A percentile compares a stretch with the other conserved stretches of the same genome.
Conservation (phyloP, 2,329 filamentous ascomycete genomes). For the Fusarium tuaranense region DNA sequence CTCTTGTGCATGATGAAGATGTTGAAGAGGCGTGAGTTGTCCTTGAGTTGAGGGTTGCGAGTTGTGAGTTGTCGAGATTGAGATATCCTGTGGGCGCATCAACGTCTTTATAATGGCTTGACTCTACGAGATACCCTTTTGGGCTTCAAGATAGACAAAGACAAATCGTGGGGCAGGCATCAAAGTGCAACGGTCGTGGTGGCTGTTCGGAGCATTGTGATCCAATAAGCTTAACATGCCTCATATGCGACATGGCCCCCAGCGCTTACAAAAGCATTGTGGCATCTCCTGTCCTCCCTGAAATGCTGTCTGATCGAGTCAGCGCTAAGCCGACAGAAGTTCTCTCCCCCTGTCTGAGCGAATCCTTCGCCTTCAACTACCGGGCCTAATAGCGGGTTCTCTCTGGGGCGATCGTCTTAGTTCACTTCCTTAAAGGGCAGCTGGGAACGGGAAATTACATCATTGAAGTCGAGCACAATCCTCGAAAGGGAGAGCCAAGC, state of each 20-base stretch:
- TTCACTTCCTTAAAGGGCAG: background rate
- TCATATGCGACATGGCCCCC: background rate
- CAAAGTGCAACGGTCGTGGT: background rate
- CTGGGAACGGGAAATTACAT: slow-evolving; percentile 11
- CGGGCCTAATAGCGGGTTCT: background rate
- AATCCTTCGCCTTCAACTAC: slow-evolving; percentile 10
- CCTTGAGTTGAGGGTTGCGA: background rate
- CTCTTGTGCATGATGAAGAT: slow-evolving; percentile 27
- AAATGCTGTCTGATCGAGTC: background rate
- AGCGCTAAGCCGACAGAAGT: background rate
- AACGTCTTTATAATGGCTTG: background rate
- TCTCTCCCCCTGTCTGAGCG: background rate
- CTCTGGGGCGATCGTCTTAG: background rate
- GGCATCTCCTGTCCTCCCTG: background rate
- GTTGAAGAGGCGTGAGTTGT: background rate
- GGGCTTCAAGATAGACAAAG: background rate
- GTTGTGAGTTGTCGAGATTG: background rate
- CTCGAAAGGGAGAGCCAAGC: slow-evolving; percentile 10
- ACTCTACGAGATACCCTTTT: background rate
- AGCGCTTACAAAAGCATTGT: background rate
- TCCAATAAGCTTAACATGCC: background rate
- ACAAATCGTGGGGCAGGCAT: background rate
- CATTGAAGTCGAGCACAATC: background rate
- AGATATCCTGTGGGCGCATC: background rate
- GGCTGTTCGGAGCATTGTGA: background rate